Evolutionary conservation across 2,329 filamentous ascomycete species (phyloP).

Genomic region (Escovopsis sp.): DNA sequence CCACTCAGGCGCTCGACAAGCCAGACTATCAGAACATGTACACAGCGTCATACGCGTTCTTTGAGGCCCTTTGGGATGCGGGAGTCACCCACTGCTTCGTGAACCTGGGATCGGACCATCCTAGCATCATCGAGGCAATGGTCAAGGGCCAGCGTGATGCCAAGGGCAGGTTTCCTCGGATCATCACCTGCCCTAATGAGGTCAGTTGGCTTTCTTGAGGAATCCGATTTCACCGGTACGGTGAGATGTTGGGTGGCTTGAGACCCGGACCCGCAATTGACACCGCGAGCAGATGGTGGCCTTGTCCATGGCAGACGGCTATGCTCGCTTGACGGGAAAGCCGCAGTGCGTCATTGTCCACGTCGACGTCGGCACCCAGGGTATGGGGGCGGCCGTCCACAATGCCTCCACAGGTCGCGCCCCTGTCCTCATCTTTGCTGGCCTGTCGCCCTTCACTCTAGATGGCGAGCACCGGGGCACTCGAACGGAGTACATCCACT

Average conservation of each 20-base stretch:
- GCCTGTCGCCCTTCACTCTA: conserved; percentile 59
- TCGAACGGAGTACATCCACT: conserved; percentile 75
- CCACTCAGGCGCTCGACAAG: conserved; percentile 6
- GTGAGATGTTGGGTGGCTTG: no score
- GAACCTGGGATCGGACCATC: conserved; percentile 57
- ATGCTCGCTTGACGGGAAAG: conserved; percentile 54
- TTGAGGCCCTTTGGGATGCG: conserved; percentile 64
- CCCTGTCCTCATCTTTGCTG: conserved; percentile 64
- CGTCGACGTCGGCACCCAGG: conserved; percentile 71
- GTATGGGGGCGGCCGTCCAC: conserved; percentile 61
- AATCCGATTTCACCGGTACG: no score
- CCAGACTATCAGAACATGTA: conserved; percentile 31
- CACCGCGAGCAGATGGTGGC: conserved; percentile 52
- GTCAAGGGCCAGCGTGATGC: conserved; percentile 58
- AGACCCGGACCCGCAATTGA: not conserved
- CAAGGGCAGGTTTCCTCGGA: conserved; percentile 48
- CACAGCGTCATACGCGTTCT: conserved; percentile 68
- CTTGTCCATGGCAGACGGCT: conserved; percentile 72
- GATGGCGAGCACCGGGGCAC: conserved; percentile 64
- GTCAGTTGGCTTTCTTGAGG: conserved; percentile 28
- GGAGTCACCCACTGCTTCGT: conserved; percentile 45
- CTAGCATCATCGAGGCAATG: conserved; percentile 66
- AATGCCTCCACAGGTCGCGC: conserved; percentile 62
- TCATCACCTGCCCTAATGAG: conserved; percentile 71
- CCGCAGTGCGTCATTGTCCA: conserved; percentile 68